These are phyloP conservation scores for Rhodotorula sp. DNA, from an alignment of 1,284 basidiomycete genomes.

Conservation along the genomic window DNA sequence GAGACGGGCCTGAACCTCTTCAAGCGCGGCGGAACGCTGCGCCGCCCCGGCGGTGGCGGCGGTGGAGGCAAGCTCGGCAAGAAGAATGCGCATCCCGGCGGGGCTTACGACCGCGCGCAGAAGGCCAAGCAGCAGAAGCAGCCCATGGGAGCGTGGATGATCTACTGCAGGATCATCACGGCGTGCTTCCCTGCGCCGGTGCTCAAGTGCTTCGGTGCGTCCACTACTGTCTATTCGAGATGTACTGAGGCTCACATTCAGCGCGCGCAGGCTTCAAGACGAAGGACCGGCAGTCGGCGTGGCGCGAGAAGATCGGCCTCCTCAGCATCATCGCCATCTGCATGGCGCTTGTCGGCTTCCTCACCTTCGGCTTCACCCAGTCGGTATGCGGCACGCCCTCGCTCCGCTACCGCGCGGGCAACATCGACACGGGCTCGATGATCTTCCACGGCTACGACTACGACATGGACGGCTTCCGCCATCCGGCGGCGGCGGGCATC, in stretches of 20 bases:
- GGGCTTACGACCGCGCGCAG: conserved; percentile 39
- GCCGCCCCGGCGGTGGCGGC: conserved; percentile 55
- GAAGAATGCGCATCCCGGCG: conserved; percentile 50
- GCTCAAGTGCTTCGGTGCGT: conserved; percentile 63
- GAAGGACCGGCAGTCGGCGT: conserved; percentile 92
- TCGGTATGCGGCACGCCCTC: conserved; percentile 84
- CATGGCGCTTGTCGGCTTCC: conserved; percentile 93
- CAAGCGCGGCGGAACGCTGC: conserved; percentile 72
- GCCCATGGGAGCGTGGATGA: conserved; percentile 90
- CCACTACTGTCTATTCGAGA: not conserved
- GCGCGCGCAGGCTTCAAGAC: conserved; percentile 70
- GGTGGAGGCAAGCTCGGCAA: conserved; percentile 51
- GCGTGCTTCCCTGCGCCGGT: conserved; percentile 67
- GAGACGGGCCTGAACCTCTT: conserved; percentile 85
- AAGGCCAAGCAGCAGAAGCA: conserved; percentile 55
- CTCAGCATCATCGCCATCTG: conserved; percentile 73
- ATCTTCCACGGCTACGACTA: conserved; percentile 93
- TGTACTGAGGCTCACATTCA: conserved; percentile 10
- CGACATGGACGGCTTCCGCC: conserved; percentile 81
- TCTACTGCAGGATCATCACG: conserved; percentile 88
- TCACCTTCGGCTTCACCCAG: conserved; percentile 99
- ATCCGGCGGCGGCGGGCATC: conserved; percentile 65
- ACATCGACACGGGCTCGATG: conserved; percentile 76
- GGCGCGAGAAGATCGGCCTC: conserved; percentile 97
- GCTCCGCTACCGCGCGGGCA: conserved; percentile 75